Conservation (phyloP, 805 yeast species). For the Lachancea nothofagi region DNA sequence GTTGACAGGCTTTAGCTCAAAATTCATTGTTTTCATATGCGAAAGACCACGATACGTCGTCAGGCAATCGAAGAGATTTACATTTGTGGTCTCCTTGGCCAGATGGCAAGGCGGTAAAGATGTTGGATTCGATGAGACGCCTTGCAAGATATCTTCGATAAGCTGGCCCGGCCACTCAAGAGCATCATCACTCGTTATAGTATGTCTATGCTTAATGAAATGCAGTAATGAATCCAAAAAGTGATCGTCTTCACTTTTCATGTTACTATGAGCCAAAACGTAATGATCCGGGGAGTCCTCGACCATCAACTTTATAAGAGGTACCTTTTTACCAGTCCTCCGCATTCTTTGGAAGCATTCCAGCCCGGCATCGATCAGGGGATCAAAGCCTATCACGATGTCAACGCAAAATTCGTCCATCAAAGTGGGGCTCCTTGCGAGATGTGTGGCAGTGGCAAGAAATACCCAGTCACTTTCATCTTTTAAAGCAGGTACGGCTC, state of each 20-base stretch:
- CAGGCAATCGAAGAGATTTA: conserved; percentile 17
- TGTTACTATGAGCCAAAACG: conserved; percentile 17
- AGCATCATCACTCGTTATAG: not conserved
- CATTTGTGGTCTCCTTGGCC: conserved; percentile 16
- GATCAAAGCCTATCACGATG: conserved; percentile 46
- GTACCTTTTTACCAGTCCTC: conserved; percentile 27
- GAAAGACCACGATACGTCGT: conserved; percentile 13
- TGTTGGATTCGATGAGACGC: conserved; percentile 11
- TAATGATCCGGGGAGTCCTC: conserved; percentile 44
- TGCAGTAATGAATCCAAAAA: conserved; percentile 29
- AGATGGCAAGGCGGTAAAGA: conserved; percentile 13
- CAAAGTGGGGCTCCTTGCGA: conserved; percentile 32
- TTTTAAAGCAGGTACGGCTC: conserved; percentile 11
- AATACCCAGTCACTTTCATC: conserved; percentile 34
- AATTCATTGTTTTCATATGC: conserved; percentile 13
- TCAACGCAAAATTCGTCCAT: conserved; percentile 36
- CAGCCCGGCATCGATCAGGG: conserved; percentile 32
- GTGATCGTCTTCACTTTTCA: conserved; percentile 14
- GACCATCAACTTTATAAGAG: conserved; percentile 43
- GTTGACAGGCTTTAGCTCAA: conserved; percentile 12
- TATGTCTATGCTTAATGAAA: conserved; percentile 14
- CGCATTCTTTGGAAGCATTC: conserved; percentile 29
- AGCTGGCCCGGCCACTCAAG: conserved; percentile 1
- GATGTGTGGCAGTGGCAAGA: conserved; percentile 43
- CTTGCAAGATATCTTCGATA: conserved; percentile 16